phyloP scores from a whole-genome alignment of 148 eudicot species.

The Arbutus unedo region DNA sequence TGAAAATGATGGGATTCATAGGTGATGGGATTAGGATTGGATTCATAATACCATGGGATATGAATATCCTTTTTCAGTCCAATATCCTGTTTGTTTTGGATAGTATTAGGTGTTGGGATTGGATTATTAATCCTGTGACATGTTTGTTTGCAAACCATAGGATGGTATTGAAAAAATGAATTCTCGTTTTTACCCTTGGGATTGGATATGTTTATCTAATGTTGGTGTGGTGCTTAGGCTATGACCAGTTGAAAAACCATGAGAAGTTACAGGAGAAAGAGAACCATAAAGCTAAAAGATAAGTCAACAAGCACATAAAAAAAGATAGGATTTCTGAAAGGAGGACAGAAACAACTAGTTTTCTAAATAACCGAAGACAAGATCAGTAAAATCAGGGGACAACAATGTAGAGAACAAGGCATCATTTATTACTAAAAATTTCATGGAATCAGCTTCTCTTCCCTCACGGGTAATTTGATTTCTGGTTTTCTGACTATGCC shows the following conservation, averaged over 20 bases:
- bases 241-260: background rate
- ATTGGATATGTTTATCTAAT: no score
- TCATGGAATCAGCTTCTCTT: constrained; percentile 66
- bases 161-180: no score
- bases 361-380: constrained; percentile 22
- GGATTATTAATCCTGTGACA: no score
- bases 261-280: background rate
- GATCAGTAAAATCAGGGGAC: constrained; percentile 29
- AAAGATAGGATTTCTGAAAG: background rate
- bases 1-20: no score
- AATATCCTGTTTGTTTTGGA: no score
- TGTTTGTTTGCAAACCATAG: no score
- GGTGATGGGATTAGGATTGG: no score
- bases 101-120: no score
- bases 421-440: constrained; percentile 10
- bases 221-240: no score
- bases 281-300: background rate
- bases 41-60: no score
- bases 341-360: background rate
- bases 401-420: constrained; percentile 15
- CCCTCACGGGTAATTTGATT: constrained; percentile 41
- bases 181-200: no score
- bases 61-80: no score
- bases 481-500: constrained; percentile 65
- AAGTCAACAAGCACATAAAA: constrained; percentile 7